Evolutionary conservation across 352 stramenopile genomes (phyloP).

Genomic region (Bremia lactucae): DNA sequence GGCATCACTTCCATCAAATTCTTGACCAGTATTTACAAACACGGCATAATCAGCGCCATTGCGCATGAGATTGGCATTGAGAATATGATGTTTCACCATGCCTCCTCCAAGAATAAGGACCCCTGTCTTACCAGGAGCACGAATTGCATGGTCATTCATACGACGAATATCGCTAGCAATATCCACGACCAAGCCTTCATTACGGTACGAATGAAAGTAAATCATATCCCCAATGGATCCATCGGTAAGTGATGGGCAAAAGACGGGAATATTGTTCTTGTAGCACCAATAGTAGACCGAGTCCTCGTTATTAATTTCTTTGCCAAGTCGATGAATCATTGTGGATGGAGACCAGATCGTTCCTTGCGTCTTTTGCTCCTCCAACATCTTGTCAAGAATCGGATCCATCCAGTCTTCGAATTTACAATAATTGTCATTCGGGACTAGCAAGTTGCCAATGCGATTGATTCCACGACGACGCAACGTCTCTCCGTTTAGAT

Average conservation of each 20-base stretch:
- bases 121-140: constrained; percentile 88
- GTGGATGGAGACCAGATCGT: constrained; percentile 94
- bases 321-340: constrained; percentile 93
- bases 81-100: constrained; percentile 98
- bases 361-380: constrained; percentile 92
- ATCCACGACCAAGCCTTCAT: constrained; percentile 94
- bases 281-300: constrained; percentile 99
- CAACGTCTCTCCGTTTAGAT: constrained; percentile 87
- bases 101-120: constrained; percentile 98
- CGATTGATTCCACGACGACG: constrained; percentile 96
- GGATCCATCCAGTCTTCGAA: constrained; percentile 96
- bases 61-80: constrained; percentile 99
- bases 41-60: constrained; percentile 98
- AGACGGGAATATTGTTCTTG: constrained; percentile 99
- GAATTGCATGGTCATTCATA: constrained; percentile 97
- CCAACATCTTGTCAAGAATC: constrained; percentile 95
- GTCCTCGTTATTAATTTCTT: constrained; percentile 96
- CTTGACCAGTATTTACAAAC: constrained; percentile 98
- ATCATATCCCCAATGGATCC: constrained; percentile 99
- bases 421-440: constrained; percentile 99
- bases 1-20: constrained; percentile 98
- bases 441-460: constrained; percentile 99
- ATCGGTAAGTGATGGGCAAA: constrained; percentile 98
- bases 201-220: constrained; percentile 99
- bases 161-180: constrained; percentile 94